Base-by-base conservation (phyloP, 495 filamentous ascomycete species). In the Penicillium maclennaniae region DNA sequence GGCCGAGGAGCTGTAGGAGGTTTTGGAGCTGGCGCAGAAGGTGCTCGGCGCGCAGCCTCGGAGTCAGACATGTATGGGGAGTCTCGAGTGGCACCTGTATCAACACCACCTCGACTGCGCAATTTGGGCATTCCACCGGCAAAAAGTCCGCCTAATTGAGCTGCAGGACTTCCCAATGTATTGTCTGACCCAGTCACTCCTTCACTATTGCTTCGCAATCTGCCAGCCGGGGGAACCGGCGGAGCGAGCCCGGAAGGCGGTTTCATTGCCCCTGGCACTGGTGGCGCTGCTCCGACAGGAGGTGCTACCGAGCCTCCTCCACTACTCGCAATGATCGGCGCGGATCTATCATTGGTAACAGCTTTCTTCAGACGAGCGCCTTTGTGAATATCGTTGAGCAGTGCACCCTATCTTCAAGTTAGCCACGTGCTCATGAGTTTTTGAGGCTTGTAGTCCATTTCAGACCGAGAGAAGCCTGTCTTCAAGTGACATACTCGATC, bases 71-170 rank as follows among this genome's bases (percentile, higher is more conserved):
- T 73, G 61, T 96, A 93, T 47, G 88, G 79, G 20, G 90, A 83
- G 43, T 86, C 85, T 59, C 76, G 81, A 62, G 77, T 86, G 58
- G 90, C 91, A 67, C 92, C 92, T 12, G 93, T 97, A 69, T 95
- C 84, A 49, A 98, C 77, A 19, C 92, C 93, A 23, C 87, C 91
- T 10, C 88, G 84, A 71, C 91, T 96, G 67, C 87, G 85, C 56
- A 98, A 63, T 72, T 96, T 97, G 3, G 93, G 93, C 79, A 97
- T 97, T 27, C 92, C 95, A 27, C 91, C 91, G 8, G 89, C 91
- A 62, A 98, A 95, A 23, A 98, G 69, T 4, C 95, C 93, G 8
- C 77, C 92, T 31, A 98, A 67, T 65, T 97, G 93, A 26, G 89
- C 82, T 20, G 84, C 70, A 23, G 83, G 78, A 31, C 76, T 67